phyloP scores from a whole-genome alignment of 208 protist species.

The Leishmania arabica region DNA sequence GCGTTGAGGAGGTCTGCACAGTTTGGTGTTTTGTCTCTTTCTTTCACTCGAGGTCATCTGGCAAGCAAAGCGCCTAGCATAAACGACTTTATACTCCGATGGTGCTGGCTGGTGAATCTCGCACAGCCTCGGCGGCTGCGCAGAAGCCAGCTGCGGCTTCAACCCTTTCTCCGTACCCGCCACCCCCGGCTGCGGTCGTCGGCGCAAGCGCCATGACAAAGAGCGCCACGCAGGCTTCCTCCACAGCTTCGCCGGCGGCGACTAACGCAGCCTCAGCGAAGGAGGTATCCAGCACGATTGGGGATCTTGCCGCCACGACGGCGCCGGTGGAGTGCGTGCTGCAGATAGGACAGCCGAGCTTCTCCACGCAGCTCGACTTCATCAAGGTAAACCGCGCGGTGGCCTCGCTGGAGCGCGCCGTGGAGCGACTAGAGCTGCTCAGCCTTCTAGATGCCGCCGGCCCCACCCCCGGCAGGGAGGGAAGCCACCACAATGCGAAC shows the following conservation, averaged over 20 bases:
- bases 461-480: slow-evolving; percentile 6
- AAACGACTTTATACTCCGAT: background rate
- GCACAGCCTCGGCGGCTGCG: slow-evolving; percentile 4
- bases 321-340: slow-evolving; percentile 33
- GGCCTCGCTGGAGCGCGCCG: slow-evolving; percentile 79
- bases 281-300: background rate
- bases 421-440: slow-evolving; percentile 92
- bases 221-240: background rate
- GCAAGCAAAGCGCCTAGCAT: background rate
- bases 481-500: slow-evolving; percentile 3
- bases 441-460: slow-evolving; percentile 63
- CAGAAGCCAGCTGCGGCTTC: background rate
- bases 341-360: slow-evolving; percentile 40
- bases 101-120: slow-evolving; percentile 13
- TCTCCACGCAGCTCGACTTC: slow-evolving; percentile 57
- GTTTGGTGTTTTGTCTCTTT: background rate
- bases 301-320: slow-evolving; percentile 7
- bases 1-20: background rate
- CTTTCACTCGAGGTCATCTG: background rate
- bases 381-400: slow-evolving; percentile 80
- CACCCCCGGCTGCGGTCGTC: background rate
- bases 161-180: slow-evolving; percentile 4
- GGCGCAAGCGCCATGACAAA: background rate
- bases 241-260: background rate
- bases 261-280: background rate